phyloP scores from a whole-genome alignment of 2,329 filamentous ascomycete species.

The Tolypocladium amazonense region DNA sequence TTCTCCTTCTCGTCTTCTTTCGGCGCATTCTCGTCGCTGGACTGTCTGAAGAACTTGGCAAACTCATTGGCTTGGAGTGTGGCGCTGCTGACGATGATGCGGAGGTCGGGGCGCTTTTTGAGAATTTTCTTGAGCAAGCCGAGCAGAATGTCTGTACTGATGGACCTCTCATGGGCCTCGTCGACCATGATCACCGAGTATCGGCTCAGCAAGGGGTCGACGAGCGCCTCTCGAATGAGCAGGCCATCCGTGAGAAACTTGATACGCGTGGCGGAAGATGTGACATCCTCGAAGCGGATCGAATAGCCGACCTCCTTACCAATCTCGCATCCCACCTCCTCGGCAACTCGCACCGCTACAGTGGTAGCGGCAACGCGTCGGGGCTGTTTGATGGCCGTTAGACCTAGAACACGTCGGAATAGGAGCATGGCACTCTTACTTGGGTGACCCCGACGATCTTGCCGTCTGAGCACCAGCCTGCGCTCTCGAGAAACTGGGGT shows the following conservation, averaged over 20 bases:
- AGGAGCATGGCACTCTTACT: constrained; percentile 37
- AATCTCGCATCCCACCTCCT: constrained; percentile 76
- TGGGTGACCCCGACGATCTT: constrained; percentile 84
- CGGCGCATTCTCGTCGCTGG: constrained; percentile 23
- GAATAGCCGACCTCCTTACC: constrained; percentile 91
- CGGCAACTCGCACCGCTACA: constrained; percentile 77
- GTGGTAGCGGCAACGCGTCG: constrained; percentile 84
- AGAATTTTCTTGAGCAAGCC: constrained; percentile 86
- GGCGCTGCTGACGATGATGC: constrained; percentile 86
- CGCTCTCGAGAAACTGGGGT: constrained; percentile 79
- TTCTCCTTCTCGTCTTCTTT: constrained; percentile 17
- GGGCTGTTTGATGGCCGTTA: constrained; percentile 43
- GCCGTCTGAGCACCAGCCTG: constrained; percentile 78
- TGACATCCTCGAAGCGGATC: constrained; percentile 85
- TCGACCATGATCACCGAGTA: constrained; percentile 98
- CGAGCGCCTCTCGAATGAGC: constrained; percentile 80
- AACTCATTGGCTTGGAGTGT: constrained; percentile 87
- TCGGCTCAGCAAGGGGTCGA: constrained; percentile 79
- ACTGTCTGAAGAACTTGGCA: constrained; percentile 58
- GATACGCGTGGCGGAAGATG: constrained; percentile 73
- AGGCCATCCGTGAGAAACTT: constrained; percentile 95
- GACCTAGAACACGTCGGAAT: background rate
- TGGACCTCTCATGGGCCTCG: constrained; percentile 87
- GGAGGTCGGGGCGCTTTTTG: constrained; percentile 67
- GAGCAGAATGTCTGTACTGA: constrained; percentile 84